These are phyloP conservation scores for Neotropicomus parvogracilis DNA, from an alignment of 1,284 basidiomycete species.

Conservation along the genomic window DNA sequence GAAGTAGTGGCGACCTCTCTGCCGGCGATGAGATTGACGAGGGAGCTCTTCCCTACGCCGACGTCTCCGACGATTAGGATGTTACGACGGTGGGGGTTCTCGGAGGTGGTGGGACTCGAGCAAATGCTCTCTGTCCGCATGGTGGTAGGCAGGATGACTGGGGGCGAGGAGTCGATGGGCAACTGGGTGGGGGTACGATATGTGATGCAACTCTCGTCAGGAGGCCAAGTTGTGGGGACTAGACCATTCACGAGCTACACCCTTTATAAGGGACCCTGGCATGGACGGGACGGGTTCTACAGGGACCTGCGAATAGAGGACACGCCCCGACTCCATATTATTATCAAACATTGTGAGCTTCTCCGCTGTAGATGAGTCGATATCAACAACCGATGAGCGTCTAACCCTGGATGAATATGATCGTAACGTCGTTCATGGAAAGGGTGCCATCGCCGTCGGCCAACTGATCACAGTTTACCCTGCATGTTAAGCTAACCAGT, in stretches of 20 bases:
- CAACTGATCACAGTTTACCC: background rate
- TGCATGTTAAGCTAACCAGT: too few species aligned
- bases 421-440: background rate
- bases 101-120: conserved; percentile 18
- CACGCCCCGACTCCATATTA: background rate
- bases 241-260: background rate
- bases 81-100: conserved; percentile 21
- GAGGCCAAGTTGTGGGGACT: conserved; percentile 1
- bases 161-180: conserved; percentile 4
- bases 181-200: background rate
- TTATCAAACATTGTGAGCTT: conserved; percentile 9
- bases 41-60: conserved; percentile 33
- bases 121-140: conserved; percentile 12
- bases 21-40: conserved; percentile 32
- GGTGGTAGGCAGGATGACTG: background rate
- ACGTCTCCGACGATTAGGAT: conserved; percentile 29
- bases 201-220: conserved; percentile 4
- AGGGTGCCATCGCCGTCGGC: background rate
- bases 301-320: conserved; percentile 12
- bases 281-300: conserved; percentile 1
- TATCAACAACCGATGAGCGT: conserved; percentile 14
- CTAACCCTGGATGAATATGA: conserved; percentile 2
- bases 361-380: conserved; percentile 6
- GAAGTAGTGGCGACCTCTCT: conserved; percentile 21
- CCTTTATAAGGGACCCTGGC: conserved; percentile 18